Base-by-base conservation (phyloP, 257 asterid species). In the Solanum virginianum region DNA sequence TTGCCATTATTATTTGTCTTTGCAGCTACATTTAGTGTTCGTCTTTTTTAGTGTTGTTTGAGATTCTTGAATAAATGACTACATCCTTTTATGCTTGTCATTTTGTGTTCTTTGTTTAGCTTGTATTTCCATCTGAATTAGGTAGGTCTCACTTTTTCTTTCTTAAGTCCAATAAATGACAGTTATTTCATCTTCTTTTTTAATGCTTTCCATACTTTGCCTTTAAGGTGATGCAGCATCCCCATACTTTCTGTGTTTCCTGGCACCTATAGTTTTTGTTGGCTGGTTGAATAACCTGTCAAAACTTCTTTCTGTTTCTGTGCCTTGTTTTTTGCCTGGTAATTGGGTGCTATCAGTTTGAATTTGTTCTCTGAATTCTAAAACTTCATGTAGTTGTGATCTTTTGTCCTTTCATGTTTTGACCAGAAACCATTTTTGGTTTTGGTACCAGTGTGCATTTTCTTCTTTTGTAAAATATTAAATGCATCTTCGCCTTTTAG, bases 401-500 rank as follows among this genome's bases (percentile, higher is more conserved):
- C 57, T 47, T 74, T 47, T 41, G 13, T 49, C 56, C n/a, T 43
- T 4, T 22, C 43, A 47, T 74, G 36, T 20, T 74, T 74, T 8
- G 20, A 47, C 60, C 43, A 14, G 59, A 14, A 45, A 14, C 57
- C 39, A 0, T n/a, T n/a, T 20, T 72, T 49, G 24, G 62, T 15
- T 75, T 9, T 22, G 41, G 20, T 18, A 10, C 43, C 53, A 22
- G n/a, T n/a, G 45, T 80, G 47, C 43, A 79, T 80, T 43, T 51
- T 69, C 39, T 68, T 60, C 57, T 57, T 15, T 74, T 20, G 17
- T 88, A 20, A 51, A 39, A 82, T 74, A 39, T 84, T 74, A 41
- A 80, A 71, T 12, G 57, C 22, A 71, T 62, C 24, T 55, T 74
- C 15, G 47, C 17, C 26, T 18, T 85, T 85, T 92, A 95, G 98